A percentile compares a stretch with the other conserved stretches of the same genome.
phyloP scores from a whole-genome alignment of 768 basidiomycete species.

The Chalciporus pseudorubinellus region DNA sequence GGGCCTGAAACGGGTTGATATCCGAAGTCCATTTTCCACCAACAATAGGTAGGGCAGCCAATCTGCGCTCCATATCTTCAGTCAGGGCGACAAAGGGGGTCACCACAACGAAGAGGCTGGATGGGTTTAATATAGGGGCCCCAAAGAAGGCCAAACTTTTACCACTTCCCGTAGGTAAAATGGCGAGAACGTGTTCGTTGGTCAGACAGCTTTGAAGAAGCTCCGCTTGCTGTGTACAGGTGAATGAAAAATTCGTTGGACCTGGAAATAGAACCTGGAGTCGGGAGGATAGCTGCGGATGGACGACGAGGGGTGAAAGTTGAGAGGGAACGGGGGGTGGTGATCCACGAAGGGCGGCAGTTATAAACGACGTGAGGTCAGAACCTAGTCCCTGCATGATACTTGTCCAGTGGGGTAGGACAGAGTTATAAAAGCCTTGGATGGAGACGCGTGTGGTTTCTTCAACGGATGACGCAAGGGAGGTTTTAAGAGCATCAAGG shows the following conservation, averaged over 20 bases:
- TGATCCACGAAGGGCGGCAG: rapidly evolving
- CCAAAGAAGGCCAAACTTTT: conserved; percentile 14
- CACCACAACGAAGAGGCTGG: not conserved
- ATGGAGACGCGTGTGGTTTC: not conserved
- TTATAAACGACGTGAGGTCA: not conserved
- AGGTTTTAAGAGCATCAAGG: too few relatives aligned
- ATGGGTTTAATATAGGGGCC: not conserved
- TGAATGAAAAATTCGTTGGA: not conserved
- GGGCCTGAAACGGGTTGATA: not conserved
- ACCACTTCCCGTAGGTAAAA: conserved; percentile 12
- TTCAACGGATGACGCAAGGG: not conserved
- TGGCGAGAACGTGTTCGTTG: conserved; percentile 2
- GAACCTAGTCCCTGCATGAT: conserved; percentile 1
- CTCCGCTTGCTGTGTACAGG: conserved; percentile 2
- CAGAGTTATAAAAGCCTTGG: not conserved
- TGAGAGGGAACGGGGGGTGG: too few relatives aligned
- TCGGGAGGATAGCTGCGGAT: not conserved
- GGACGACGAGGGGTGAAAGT: not conserved
- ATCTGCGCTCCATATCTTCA: conserved; percentile 3
- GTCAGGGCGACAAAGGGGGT: conserved; percentile 7
- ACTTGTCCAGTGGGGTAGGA: not conserved
- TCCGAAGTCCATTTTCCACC: not conserved
- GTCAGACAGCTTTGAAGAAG: conserved; percentile 7
- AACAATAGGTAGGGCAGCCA: not conserved
- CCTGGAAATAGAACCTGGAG: not conserved